These are phyloP conservation scores for Botrytis fabae DNA, from an alignment of 2,329 filamentous ascomycete species.

Conservation along the genomic window DNA sequence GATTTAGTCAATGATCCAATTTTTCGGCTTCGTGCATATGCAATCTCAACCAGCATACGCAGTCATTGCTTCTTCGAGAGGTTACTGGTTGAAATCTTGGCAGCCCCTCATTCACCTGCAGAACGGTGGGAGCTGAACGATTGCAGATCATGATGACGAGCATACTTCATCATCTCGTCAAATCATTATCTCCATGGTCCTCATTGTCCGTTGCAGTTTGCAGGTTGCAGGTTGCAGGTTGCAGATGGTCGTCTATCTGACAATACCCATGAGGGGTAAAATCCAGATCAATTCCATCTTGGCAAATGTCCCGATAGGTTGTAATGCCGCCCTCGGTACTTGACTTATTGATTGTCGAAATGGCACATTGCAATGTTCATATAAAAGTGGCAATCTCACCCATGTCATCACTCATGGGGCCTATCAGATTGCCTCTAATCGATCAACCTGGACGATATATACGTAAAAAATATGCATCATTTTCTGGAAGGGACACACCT, in stretches of 20 bases:
- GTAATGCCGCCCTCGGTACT: too few relatives aligned
- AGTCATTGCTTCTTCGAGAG: background rate
- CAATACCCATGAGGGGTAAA: background rate
- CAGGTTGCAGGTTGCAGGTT: background rate
- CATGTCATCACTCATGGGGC: background rate
- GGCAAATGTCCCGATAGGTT: background rate
- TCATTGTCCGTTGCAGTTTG: background rate
- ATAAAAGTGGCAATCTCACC: background rate
- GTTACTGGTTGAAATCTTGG: too few relatives aligned
- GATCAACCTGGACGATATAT: background rate
- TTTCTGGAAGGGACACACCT: background rate
- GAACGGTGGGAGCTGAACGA: background rate
- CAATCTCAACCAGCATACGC: background rate
- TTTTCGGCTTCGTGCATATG: background rate
- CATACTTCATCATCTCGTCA: background rate
- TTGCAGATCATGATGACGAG: background rate
- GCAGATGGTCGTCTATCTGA: background rate
- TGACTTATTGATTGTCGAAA: background rate
- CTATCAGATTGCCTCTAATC: background rate
- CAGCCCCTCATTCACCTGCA: background rate
- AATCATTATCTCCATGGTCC: background rate
- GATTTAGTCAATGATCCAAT: background rate
- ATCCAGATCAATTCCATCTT: background rate
- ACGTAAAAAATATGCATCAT: background rate
- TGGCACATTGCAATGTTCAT: too few relatives aligned